Conservation (phyloP, 2,329 filamentous ascomycete genomes). For the Fusarium oxysporum region DNA sequence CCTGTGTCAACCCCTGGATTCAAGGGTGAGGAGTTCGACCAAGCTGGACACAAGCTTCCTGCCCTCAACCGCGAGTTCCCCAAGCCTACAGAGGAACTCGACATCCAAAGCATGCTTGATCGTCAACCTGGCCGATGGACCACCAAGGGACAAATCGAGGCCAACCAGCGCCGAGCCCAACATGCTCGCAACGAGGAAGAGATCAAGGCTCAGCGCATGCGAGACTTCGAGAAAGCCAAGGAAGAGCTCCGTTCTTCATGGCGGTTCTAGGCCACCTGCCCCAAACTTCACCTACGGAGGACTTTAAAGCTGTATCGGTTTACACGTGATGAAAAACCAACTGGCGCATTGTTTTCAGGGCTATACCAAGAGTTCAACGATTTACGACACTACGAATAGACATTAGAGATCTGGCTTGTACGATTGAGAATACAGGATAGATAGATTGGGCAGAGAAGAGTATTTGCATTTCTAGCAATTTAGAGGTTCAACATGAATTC, state of each 20-base stretch:
- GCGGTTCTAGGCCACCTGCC: conserved; percentile 9
- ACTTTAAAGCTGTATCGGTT: not conserved
- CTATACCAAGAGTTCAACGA: conserved; percentile 40
- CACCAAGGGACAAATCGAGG: conserved; percentile 52
- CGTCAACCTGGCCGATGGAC: conserved; percentile 58
- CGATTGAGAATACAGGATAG: not conserved
- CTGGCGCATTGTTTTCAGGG: conserved; percentile 33
- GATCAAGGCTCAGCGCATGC: conserved; percentile 51
- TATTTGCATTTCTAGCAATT: conserved; percentile 31
- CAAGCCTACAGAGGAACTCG: conserved; percentile 54
- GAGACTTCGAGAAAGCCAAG: conserved; percentile 61
- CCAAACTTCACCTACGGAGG: not conserved
- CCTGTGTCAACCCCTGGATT: conserved; percentile 38
- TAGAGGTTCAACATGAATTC: conserved; percentile 8
- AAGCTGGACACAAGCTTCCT: conserved; percentile 47
- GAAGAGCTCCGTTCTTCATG: conserved; percentile 55
- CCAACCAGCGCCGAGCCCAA: conserved; percentile 47
- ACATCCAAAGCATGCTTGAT: conserved; percentile 57
- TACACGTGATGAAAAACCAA: conserved; percentile 6
- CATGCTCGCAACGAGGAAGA: conserved; percentile 36
- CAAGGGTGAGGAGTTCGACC: conserved; percentile 26
- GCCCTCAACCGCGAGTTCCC: conserved; percentile 54
- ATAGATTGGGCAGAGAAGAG: conserved; percentile 3
- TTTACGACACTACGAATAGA: conserved; percentile 42
- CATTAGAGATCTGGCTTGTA: conserved; percentile 12